A percentile compares a stretch with the other conserved stretches of the same genome.
Conservation (phyloP, 2,329 filamentous ascomycete species). For the Aotearoamyces nothofagi region DNA sequence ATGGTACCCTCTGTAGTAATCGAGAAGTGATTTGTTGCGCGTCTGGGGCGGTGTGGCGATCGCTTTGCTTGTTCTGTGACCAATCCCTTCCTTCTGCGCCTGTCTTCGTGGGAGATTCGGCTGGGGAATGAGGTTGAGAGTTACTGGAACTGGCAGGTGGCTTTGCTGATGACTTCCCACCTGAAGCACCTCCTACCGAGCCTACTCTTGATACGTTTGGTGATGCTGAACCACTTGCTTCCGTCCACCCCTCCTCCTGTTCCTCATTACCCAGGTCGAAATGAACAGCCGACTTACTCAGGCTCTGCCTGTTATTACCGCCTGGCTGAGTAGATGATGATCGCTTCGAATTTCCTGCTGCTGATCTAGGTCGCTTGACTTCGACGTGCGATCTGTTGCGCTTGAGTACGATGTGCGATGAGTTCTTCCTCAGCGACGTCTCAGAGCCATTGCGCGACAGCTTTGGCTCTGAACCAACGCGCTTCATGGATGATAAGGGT, state of each 20-base stretch:
- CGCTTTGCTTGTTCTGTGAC: constrained; percentile 16
- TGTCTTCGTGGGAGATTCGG: constrained; percentile 8
- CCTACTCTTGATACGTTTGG: constrained; percentile 36
- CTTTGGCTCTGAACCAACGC: constrained; percentile 34
- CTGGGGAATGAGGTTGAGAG: constrained; percentile 15
- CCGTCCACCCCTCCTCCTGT: constrained; percentile 48
- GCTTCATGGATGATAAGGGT: constrained; percentile 9
- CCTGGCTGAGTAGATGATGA: constrained; percentile 28
- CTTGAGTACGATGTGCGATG: constrained; percentile 38
- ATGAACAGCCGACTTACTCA: constrained; percentile 37
- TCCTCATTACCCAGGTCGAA: constrained; percentile 32
- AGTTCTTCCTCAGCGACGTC: constrained; percentile 32
- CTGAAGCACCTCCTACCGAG: constrained; percentile 29
- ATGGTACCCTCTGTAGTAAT: constrained; percentile 47
- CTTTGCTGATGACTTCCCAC: constrained; percentile 30
- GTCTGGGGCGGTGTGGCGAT: constrained; percentile 31
- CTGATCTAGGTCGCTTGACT: constrained; percentile 34
- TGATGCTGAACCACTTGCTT: constrained; percentile 47
- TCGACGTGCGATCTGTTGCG: constrained; percentile 45
- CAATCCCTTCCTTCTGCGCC: constrained; percentile 8
- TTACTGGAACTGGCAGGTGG: constrained; percentile 19
- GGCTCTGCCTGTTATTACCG: constrained; percentile 23
- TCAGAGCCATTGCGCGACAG: constrained; percentile 29
- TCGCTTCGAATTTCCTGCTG: constrained; percentile 33
- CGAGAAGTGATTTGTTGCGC: constrained; percentile 54